These are phyloP conservation scores for Oehlia diaphana DNA, from an alignment of 192 early-diverging fungal species.

Conservation along the genomic window DNA sequence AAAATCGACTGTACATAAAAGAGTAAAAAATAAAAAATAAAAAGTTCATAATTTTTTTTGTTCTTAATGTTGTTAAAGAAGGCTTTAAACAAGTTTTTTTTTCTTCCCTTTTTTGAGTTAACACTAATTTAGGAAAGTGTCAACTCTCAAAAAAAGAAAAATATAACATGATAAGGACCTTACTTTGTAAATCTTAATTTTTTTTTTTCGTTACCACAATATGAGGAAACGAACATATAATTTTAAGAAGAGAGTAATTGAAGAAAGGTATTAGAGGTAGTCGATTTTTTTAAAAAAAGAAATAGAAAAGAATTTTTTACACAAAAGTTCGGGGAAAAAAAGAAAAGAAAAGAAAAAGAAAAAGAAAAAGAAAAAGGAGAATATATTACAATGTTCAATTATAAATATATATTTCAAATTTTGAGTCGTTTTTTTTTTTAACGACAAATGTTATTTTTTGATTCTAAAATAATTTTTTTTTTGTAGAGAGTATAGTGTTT, in stretches of 20 bases:
- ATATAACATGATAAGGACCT: too few relatives aligned
- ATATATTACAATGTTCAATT: background rate
- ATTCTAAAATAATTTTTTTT: background rate
- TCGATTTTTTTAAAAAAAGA: background rate
- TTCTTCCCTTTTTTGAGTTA: too few relatives aligned
- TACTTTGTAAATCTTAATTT: too few relatives aligned
- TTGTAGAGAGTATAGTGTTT: background rate
- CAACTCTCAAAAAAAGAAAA: too few relatives aligned
- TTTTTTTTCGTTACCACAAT: too few relatives aligned
- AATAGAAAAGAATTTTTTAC: background rate
- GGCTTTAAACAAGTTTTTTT: too few relatives aligned
- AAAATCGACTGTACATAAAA: background rate
- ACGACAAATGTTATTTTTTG: slow-evolving; percentile 9
- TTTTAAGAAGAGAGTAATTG: background rate
- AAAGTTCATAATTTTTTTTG: too few relatives aligned
- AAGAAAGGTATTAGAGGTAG: background rate
- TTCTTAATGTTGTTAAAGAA: too few relatives aligned
- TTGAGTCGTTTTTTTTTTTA: background rate
- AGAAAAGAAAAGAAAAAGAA: background rate
- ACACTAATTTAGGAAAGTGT: too few relatives aligned
- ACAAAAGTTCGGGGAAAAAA: too few relatives aligned
- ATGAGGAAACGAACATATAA: background rate
- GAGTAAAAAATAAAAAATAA: too few relatives aligned
- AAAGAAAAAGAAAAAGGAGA: background rate
- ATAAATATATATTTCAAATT: background rate